Percentiles rank a stretch among this genome's conserved stretches.
phyloP scores from a whole-genome alignment of 2,329 filamentous ascomycete genomes.

The Capronia coronata region DNA sequence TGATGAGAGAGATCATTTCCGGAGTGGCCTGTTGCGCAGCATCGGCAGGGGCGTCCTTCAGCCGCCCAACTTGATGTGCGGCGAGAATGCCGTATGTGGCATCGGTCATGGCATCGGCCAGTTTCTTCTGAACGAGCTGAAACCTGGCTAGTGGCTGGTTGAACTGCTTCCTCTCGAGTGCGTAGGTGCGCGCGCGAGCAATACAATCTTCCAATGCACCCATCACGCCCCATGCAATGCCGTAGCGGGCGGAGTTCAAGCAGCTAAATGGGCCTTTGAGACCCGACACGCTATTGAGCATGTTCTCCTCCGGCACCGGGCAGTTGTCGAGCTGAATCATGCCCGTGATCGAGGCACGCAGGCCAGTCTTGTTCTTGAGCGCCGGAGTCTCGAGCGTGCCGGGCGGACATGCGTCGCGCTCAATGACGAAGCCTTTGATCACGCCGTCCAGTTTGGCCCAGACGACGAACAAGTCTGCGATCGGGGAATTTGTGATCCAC shows the following conservation, averaged over 20 bases:
- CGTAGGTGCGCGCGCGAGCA: constrained; percentile 69
- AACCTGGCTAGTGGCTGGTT: constrained; percentile 90
- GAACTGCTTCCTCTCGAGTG: constrained; percentile 89
- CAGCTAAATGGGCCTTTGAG: constrained; percentile 85
- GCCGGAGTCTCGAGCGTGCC: constrained; percentile 85
- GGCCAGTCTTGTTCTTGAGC: constrained; percentile 90
- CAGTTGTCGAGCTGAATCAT: constrained; percentile 95
- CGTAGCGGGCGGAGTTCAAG: constrained; percentile 85
- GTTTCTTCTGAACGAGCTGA: constrained; percentile 95
- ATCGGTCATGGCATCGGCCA: constrained; percentile 86
- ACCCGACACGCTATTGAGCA: constrained; percentile 80
- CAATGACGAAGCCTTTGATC: constrained; percentile 86
- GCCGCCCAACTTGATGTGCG: constrained; percentile 77
- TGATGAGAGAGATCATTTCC: constrained; percentile 96
- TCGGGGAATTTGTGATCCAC: constrained; percentile 95
- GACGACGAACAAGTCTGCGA: constrained; percentile 74
- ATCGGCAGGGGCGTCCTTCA: constrained; percentile 79
- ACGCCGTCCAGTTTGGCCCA: constrained; percentile 94
- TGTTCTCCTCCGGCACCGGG: constrained; percentile 80
- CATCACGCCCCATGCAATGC: constrained; percentile 88
- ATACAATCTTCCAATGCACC: constrained; percentile 92
- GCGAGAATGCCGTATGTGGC: constrained; percentile 83
- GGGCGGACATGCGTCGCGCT: constrained; percentile 73
- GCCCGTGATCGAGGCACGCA: constrained; percentile 87
- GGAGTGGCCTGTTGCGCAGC: constrained; percentile 51